These are phyloP conservation scores for Medicago truncatula DNA, from an alignment of 306 rosid genomes.

Conservation along the genomic window MtrunA17r5.0-ANR NC_053046.1:27104001-27104500, in stretches of 20 bases:
- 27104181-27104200: not conserved
- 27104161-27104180: slow-evolving; percentile 34
- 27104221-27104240: not conserved
- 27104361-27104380: not conserved
- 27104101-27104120: slow-evolving; percentile 53
- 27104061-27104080: slow-evolving; percentile 65
- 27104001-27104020: slow-evolving; percentile 54
- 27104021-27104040: slow-evolving; percentile 67
- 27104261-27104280: not conserved
- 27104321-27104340: not conserved
- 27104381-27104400: too few relatives aligned
- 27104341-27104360: not conserved
- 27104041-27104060: slow-evolving; percentile 81
- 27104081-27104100: slow-evolving; percentile 60
- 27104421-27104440: too few relatives aligned
- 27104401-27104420: too few relatives aligned
- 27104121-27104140: slow-evolving; percentile 33
- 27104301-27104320: not conserved
- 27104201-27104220: not conserved
- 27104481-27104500: too few relatives aligned
- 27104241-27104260: not conserved
- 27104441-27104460: too few relatives aligned
- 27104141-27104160: not conserved
- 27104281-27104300: not conserved
- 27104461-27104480: too few relatives aligned